Evolutionary conservation across 352 stramenopile species (phyloP), one percentile per base, ranked within the genome.

Genomic region (Nothophytophthora sp.): DNA sequence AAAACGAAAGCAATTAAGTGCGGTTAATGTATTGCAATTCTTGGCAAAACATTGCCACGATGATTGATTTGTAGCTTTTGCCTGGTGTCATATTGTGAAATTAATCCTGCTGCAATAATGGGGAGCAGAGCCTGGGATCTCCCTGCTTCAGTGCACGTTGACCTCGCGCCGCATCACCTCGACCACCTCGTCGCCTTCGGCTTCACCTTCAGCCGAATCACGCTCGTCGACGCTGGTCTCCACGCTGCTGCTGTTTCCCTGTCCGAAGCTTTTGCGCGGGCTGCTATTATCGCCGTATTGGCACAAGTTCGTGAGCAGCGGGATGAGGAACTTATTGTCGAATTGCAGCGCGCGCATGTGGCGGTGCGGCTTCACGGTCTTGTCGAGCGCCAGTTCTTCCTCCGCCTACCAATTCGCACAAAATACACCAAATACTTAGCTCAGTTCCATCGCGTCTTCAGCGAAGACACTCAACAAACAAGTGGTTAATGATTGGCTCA

Each of bases 301-400:
- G 55, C 75, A 86, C 37, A 94, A 42, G 39, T 87, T 83, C 16
- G 81, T 94, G 22, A 94, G 73, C 46, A 94, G 56, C 27, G 81
- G 80, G 55, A 92, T 87, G 27, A 94, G 50, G 54, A 90, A 92
- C 53, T 92, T 91, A 68, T 91, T 89, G 64, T 95, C 81, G 52
- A 92, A 94, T 60, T 91, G 79, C 43, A 94, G 62, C 25, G 85
- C 52, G 16, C 70, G 64, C 80, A 92, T 92, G 74, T 92, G 78
- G 48, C 86, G 84, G 65, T 92, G 73, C 18, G 81, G 84, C 22
- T 86, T 87, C 25, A 95, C 80, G 12, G 52, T 79, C 64, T 90
- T 82, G 63, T 92, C 84, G 12, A 95, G 63, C 16, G 73, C 79
- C 13, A 73, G 46, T 46, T 92, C 80, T 56, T 92, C 80, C 41